Conservation (phyloP, 2,329 filamentous ascomycete species). For the Cordyceps farinosa region DNA sequence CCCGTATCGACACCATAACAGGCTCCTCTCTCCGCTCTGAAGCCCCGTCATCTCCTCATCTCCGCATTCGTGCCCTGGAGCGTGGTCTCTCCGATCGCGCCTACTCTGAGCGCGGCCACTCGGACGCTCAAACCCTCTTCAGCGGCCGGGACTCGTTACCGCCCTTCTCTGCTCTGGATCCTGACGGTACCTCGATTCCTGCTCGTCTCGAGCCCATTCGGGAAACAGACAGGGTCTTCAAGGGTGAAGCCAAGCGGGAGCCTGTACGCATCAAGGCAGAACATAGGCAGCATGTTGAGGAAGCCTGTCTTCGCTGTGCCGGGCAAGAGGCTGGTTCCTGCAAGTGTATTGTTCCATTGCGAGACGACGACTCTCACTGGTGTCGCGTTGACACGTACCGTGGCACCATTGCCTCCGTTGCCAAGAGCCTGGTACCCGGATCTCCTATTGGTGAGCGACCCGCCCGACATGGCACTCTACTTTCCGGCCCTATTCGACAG, state of each 20-base stretch:
- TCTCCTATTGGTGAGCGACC: constrained; percentile 3
- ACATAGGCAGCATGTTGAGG: not conserved
- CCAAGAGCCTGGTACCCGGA: constrained; percentile 12
- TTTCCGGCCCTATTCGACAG: constrained; percentile 3
- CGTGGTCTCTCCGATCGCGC: not conserved
- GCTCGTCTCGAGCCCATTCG: constrained; percentile 5
- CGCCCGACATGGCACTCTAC: not conserved
- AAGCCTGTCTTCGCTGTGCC: constrained; percentile 6
- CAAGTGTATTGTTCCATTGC: constrained; percentile 5
- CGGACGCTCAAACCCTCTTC: not conserved
- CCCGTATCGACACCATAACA: not conserved
- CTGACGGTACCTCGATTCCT: not conserved
- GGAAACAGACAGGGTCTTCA: not conserved
- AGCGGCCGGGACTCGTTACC: constrained; percentile 7
- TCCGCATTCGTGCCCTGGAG: not conserved
- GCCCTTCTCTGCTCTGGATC: constrained; percentile 9
- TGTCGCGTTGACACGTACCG: constrained; percentile 11
- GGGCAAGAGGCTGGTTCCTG: constrained; percentile 3
- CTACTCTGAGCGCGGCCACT: not conserved
- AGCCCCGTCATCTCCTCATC: not conserved
- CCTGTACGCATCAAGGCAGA: not conserved
- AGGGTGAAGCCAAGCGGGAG: not conserved
- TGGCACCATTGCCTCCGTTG: constrained; percentile 14
- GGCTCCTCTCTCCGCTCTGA: constrained; percentile 7
- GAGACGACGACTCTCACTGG: constrained; percentile 15